These are phyloP conservation scores for Discostella pseudostelligera DNA, from an alignment of 108 stramenopile species.

Conservation along the genomic window DNA sequence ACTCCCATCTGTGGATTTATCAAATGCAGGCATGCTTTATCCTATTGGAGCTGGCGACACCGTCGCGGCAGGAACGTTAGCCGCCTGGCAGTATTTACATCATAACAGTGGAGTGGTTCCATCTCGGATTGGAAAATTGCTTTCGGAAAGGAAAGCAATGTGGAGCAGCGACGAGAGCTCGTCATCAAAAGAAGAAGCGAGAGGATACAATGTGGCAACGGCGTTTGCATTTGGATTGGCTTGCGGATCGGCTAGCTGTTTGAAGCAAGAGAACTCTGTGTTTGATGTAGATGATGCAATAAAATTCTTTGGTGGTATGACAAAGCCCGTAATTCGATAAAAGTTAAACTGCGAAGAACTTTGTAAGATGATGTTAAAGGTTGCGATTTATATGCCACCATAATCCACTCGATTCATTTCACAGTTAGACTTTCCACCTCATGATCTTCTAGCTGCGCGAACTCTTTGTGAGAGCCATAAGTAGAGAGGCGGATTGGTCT, in stretches of 20 bases:
- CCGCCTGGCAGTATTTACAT: slow-evolving; percentile 67
- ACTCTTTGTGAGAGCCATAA: slow-evolving; percentile 45
- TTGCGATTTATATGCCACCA: not conserved
- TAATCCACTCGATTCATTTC: not conserved
- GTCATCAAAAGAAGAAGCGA: not conserved
- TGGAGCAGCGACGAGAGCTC: slow-evolving; percentile 12
- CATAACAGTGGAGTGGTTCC: slow-evolving; percentile 14
- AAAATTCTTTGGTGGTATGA: slow-evolving; percentile 48
- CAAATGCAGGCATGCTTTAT: slow-evolving; percentile 47
- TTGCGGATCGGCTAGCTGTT: slow-evolving; percentile 80
- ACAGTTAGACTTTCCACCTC: not conserved
- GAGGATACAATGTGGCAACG: slow-evolving; percentile 14
- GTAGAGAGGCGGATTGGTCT: slow-evolving; percentile 27
- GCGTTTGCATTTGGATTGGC: slow-evolving; percentile 78
- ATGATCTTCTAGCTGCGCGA: not conserved
- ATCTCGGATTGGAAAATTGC: not conserved
- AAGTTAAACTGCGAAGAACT: too few relatives aligned
- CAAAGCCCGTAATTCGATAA: slow-evolving; percentile 11
- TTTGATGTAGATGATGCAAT: slow-evolving; percentile 59
- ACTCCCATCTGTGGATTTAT: slow-evolving; percentile 47
- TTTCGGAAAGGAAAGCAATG: slow-evolving; percentile 8
- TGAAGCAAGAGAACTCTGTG: slow-evolving; percentile 79
- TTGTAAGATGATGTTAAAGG: not conserved
- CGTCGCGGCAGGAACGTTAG: slow-evolving; percentile 79
- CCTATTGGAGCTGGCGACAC: slow-evolving; percentile 90